Evolutionary conservation across 208 protist genomes (phyloP).

Genomic region (Acanthamoeba triangularis): DNA sequence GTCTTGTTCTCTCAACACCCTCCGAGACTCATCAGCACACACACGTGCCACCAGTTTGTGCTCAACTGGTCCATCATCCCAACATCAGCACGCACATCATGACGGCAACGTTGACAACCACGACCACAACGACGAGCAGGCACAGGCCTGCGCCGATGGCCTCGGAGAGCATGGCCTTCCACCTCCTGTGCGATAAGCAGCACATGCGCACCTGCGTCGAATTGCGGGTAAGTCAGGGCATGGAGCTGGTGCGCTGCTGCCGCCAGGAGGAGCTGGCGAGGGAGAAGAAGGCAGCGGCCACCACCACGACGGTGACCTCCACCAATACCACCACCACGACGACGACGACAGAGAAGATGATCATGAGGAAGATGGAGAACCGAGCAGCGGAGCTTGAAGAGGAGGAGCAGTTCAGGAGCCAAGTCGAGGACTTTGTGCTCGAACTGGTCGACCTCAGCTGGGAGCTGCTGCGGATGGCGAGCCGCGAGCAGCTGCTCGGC

Average conservation of each 20-base stretch:
- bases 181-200: slow-evolving; percentile 15
- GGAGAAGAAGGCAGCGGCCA: background rate
- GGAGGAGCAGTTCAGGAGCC: background rate
- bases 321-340: background rate
- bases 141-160: background rate
- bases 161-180: slow-evolving; percentile 1
- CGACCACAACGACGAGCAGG: background rate
- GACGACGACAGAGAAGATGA: background rate
- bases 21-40: no score
- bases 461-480: background rate
- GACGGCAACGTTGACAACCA: background rate
- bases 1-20: no score
- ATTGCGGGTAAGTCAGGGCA: background rate
- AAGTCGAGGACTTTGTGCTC: background rate
- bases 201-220: background rate
- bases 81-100: no score
- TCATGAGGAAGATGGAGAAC: background rate
- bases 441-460: slow-evolving; percentile 35
- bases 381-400: background rate
- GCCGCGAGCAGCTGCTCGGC: background rate
- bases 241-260: background rate
- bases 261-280: background rate
- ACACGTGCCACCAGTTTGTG: no score
- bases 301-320: background rate
- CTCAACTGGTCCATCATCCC: no score